Percentiles rank a stretch among this genome's conserved stretches.
Conservation (phyloP, 2,329 filamentous ascomycete species). For the Talaromyces albobiverticillius region DNA sequence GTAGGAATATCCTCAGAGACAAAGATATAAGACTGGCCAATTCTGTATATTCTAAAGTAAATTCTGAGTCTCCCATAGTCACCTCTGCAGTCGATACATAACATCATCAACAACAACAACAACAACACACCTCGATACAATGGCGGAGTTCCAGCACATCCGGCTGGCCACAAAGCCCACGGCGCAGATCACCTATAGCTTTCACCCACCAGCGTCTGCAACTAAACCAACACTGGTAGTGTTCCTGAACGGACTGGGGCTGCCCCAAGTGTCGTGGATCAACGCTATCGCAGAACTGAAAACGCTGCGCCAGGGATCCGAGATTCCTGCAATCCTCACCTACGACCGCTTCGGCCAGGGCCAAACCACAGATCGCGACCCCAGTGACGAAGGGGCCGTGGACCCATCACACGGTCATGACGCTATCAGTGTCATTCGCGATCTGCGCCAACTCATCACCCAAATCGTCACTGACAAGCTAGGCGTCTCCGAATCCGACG, state of each 20-base stretch:
- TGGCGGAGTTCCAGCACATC: slow-evolving; percentile 18
- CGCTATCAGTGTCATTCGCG: slow-evolving; percentile 40
- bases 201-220: slow-evolving; percentile 12
- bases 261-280: slow-evolving; percentile 40
- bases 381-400: slow-evolving; percentile 29
- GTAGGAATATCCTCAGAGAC: too few species aligned
- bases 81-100: too few species aligned
- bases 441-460: slow-evolving; percentile 45
- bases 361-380: slow-evolving; percentile 47
- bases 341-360: slow-evolving; percentile 62
- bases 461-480: slow-evolving; percentile 38
- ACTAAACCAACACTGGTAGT: slow-evolving; percentile 32
- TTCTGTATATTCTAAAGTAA: too few species aligned
- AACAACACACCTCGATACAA: too few species aligned
- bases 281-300: slow-evolving; percentile 28
- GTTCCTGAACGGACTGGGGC: slow-evolving; percentile 45
- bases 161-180: slow-evolving; percentile 20
- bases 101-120: too few species aligned
- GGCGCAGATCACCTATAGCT: slow-evolving; percentile 20
- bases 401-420: slow-evolving; percentile 49
- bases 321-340: slow-evolving; percentile 46
- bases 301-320: slow-evolving; percentile 16
- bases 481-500: slow-evolving; percentile 2
- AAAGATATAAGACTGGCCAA: too few species aligned
- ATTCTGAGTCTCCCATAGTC: too few species aligned